phyloP scores from a whole-genome alignment of 2,329 filamentous ascomycete genomes.

The Colletotrichum sp. region DNA sequence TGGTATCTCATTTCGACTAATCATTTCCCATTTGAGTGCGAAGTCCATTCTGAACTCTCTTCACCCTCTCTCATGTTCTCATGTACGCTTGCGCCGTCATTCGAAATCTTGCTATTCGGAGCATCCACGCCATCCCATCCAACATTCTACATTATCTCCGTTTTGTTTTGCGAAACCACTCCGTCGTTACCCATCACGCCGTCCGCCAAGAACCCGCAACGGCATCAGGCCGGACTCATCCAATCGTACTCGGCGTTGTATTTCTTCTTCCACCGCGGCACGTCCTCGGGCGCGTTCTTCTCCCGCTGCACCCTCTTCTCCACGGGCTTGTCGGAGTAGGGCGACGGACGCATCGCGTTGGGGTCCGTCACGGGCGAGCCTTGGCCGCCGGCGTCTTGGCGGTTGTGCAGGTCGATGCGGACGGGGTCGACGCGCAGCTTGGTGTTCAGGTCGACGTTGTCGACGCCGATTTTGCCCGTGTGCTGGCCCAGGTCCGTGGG shows the following conservation, averaged over 20 bases:
- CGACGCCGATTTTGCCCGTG: slow-evolving; percentile 12
- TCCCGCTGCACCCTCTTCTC: background rate
- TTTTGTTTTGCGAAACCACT: background rate
- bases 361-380: background rate
- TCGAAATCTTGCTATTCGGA: background rate
- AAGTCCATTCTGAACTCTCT: background rate
- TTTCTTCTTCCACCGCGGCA: background rate
- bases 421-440: slow-evolving; percentile 13
- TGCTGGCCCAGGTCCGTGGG: background rate
- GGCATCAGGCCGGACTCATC: background rate
- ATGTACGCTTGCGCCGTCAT: background rate
- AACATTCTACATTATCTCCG: background rate
- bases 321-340: background rate
- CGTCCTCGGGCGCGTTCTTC: background rate
- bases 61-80: background rate
- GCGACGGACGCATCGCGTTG: background rate
- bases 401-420: background rate
- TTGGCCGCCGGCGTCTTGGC: background rate
- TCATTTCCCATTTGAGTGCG: background rate
- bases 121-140: background rate
- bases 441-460: slow-evolving; percentile 3
- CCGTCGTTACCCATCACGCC: background rate
- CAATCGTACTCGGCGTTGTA: background rate
- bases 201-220: background rate
- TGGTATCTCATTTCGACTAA: background rate